Evolutionary conservation across 495 filamentous ascomycete genomes (phyloP), one percentile per base, ranked within the genome.

Genomic region (Tuber melanosporum): DNA sequence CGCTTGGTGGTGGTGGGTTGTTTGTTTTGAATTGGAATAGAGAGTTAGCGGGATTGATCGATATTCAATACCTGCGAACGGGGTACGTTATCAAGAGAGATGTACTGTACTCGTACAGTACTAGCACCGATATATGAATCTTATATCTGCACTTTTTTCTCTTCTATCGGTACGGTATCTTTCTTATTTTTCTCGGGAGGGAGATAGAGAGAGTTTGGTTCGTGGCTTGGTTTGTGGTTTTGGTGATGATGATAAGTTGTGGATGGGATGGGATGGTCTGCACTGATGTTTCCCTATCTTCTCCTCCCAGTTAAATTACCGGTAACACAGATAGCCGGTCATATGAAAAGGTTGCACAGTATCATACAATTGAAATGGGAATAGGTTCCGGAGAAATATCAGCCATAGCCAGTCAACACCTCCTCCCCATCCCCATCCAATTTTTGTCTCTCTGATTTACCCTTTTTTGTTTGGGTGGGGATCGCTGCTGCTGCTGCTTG

Each of bases 1-100:
- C 85, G 84, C 83, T 84, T 52, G 47, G 47, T n/a, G 47, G 20
- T 22, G 20, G 20, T n/a, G 47, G 47, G 22, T 52, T 52, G 47
- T 52, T 52, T 52, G 39, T 41, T 41, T 41, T 5, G 47, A n/a
- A 52, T 52, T 20, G 47, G n/a, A 52, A n/a, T n/a, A 47, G 42
- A 42, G 42, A 43, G 42, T 41, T 5, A 47, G 15, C 45, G 45
- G 45, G 45, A 19, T 47, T 47, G 45, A 47, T 47, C 3, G 47
- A 52, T n/a, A n/a, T 43, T 62, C 12, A 32, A 62, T 62, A n/a
- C 12, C 7, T 5, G 22, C 52, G 52, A 15, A 32, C 9, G n/a
- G 15, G 12, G n/a, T 32, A n/a, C 7, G 20, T 8, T 9, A 62
- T 62, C 52, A 32, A 62, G 14, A 9, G 52, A 15, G n/a, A 43